A percentile compares a stretch with the other conserved stretches of the same genome.
These are phyloP conservation scores for Eruca vesicaria DNA, from an alignment of 441 rosid species.

Conservation along the genomic window DNA sequence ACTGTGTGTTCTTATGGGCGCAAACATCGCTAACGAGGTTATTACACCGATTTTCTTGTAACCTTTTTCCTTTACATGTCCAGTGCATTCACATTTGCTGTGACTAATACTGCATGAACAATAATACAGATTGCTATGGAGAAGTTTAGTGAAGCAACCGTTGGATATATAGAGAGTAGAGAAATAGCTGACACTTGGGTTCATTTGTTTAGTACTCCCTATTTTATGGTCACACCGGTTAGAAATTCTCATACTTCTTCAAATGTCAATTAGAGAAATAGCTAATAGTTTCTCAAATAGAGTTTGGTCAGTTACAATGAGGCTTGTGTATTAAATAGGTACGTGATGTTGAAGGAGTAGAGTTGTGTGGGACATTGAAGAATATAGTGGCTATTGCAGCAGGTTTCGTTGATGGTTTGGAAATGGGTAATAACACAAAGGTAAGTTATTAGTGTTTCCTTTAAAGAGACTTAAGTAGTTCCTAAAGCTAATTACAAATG, in stretches of 20 bases:
- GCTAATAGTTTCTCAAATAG: not conserved
- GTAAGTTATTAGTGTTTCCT: slow-evolving; percentile 33
- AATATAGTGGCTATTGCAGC: slow-evolving; percentile 94
- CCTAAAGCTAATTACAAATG: too few relatives aligned
- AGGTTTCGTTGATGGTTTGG: slow-evolving; percentile 96
- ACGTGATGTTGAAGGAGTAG: slow-evolving; percentile 95
- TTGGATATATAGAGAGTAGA: slow-evolving; percentile 68
- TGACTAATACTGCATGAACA: not conserved
- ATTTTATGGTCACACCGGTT: slow-evolving; percentile 88
- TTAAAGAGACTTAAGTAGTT: not conserved
- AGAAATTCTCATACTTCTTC: not conserved
- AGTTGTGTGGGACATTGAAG: slow-evolving; percentile 92
- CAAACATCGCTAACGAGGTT: slow-evolving; percentile 97
- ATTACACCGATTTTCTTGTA: too few relatives aligned
- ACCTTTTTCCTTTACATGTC: not conserved
- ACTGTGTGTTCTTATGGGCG: slow-evolving; percentile 96
- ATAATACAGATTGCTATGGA: slow-evolving; percentile 77
- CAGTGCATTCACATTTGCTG: not conserved
- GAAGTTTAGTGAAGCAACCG: slow-evolving; percentile 97
- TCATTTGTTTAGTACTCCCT: slow-evolving; percentile 74
- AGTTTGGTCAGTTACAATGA: slow-evolving; percentile 10
- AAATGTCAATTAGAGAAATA: not conserved
- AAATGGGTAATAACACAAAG: slow-evolving; percentile 97
- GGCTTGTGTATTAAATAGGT: slow-evolving; percentile 40
- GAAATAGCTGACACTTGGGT: slow-evolving; percentile 87